Conservation (phyloP, 75 land plant species). For the Ceratopteris richardii region DNA sequence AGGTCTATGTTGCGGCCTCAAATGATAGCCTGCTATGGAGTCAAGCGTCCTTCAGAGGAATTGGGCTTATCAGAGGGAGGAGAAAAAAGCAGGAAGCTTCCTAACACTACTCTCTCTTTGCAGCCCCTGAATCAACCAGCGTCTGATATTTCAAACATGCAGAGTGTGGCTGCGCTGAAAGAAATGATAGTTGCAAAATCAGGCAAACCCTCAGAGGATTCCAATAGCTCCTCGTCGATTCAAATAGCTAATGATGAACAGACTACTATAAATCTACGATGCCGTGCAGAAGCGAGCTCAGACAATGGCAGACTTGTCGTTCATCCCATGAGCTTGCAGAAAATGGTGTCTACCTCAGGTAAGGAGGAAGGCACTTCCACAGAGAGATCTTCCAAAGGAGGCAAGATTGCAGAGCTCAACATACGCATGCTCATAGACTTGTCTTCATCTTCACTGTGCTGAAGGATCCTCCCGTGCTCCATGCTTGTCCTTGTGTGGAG, state of each 20-base stretch:
- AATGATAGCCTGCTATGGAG: background rate
- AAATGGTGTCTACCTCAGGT: background rate
- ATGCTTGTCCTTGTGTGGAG: too few species aligned
- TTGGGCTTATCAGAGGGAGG: background rate
- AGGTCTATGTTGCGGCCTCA: background rate
- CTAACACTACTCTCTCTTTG: conserved; percentile 2
- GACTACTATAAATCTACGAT: background rate
- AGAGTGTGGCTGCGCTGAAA: background rate
- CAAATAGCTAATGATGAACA: background rate
- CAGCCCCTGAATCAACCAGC: background rate
- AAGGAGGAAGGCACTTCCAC: background rate
- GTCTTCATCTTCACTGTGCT: too few species aligned
- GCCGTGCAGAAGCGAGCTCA: background rate
- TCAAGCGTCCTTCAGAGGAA: background rate
- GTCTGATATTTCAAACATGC: too few species aligned
- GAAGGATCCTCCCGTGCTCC: too few species aligned
- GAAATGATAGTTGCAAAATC: too few species aligned
- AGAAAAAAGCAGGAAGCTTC: background rate
- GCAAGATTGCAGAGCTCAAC: background rate
- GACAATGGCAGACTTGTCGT: background rate
- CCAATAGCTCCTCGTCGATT: background rate
- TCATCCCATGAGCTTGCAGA: background rate
- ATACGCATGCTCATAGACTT: conserved; percentile 1
- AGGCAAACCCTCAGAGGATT: background rate
- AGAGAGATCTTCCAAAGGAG: background rate